Evolutionary conservation across 192 early-diverging fungal species (phyloP), one percentile per base, ranked within the genome.

Genomic region (Coemansia sp.): DNA sequence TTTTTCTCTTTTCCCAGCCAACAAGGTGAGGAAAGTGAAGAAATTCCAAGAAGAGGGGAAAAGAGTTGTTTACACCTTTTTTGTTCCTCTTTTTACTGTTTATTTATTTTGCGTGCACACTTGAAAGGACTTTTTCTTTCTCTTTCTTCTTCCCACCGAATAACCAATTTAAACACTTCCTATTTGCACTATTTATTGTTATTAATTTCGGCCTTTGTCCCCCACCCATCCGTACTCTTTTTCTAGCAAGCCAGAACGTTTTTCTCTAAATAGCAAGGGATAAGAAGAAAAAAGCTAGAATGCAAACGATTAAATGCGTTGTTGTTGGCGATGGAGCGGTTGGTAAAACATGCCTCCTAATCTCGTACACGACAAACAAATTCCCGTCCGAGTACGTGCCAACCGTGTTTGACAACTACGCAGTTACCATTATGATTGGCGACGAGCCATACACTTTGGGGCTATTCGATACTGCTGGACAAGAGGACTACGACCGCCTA

Each of bases 401-500:
- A 14, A 98, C 95, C 2, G 92, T 96, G 53, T 97, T 96, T 83
- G 95, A 98, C 72, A 97, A 98, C 78, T 98, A 98, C 87, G 88
- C 84, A 35, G 91, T 96, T 36, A 96, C 94, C n/a, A 94, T 98
- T 62, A 98, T 97, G 94, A 96, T 97, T 85, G 95, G 93, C 60
- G 93, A 92, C 72, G 94, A 98, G 76, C 96, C 95, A 21, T 96
- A 95, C 84, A 90, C 95, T 71, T 83, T 98, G 21, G 93, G 91
- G 33, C 78, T 97, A 34, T 98, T 94, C 92, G 96, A 98, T 89
- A 97, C 95, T 59, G 94, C 95, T 56, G 70, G 95, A 90, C 94
- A 96, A 64, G 95, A 97, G 85, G 96, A 98, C 76, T 96, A 95
- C 75, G 94, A 97, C 84, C 91, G 93, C 65, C 82, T 98, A 65